Percentiles rank a stretch among this genome's conserved stretches.
Conservation (phyloP, 2,329 filamentous ascomycete species). For the Botryotinia convoluta region DNA sequence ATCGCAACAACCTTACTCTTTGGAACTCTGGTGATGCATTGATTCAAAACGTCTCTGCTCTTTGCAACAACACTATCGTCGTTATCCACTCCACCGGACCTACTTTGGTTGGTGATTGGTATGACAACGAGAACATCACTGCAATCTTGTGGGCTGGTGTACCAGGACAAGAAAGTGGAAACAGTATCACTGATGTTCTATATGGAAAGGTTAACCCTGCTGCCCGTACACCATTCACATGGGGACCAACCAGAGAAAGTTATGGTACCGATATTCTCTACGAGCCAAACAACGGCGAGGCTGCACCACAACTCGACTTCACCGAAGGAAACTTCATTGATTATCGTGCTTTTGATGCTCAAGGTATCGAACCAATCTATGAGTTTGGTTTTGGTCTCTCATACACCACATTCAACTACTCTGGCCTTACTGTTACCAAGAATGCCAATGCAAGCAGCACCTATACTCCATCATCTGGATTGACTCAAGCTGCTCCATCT, state of each 20-base stretch:
- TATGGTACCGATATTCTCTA: conserved; percentile 46
- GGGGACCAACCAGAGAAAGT: conserved; percentile 57
- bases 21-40: conserved; percentile 81
- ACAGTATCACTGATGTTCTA: conserved; percentile 76
- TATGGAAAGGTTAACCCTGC: conserved; percentile 77
- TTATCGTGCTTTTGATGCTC: conserved; percentile 70
- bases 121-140: conserved; percentile 73
- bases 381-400: conserved; percentile 80
- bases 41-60: conserved; percentile 73
- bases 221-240: conserved; percentile 77
- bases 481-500: conserved; percentile 60
- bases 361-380: conserved; percentile 65
- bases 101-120: conserved; percentile 72
- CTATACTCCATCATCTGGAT: conserved; percentile 54
- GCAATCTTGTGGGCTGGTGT: conserved; percentile 81
- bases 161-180: conserved; percentile 81
- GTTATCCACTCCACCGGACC: conserved; percentile 84
- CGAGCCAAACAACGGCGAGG: conserved; percentile 63
- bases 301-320: conserved; percentile 70
- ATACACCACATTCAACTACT: conserved; percentile 77
- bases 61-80: conserved; percentile 87
- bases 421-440: conserved; percentile 53
- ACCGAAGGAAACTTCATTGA: conserved; percentile 79
- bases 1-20: conserved; percentile 87
- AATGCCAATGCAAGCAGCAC: conserved; percentile 21